A percentile compares a stretch with the other conserved stretches of the same genome.
These are phyloP conservation scores for Pseudocercospora macadamiae DNA, from an alignment of 2,329 filamentous ascomycete genomes.

Conservation along the genomic window DNA sequence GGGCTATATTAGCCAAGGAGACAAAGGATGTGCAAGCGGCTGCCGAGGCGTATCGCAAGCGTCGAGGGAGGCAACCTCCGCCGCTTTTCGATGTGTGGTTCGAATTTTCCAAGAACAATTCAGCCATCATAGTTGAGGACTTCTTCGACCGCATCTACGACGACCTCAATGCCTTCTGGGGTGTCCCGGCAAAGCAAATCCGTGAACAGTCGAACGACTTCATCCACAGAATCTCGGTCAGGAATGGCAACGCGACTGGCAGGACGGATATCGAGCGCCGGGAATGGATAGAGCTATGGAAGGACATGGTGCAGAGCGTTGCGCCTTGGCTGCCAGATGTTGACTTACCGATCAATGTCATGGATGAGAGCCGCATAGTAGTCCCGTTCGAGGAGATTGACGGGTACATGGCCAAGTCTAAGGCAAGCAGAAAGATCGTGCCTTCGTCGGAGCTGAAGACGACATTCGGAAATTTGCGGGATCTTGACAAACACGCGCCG, in stretches of 20 bases:
- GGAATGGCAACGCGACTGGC: slow-evolving; percentile 43
- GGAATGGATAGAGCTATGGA: slow-evolving; percentile 48
- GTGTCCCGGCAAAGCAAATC: slow-evolving; percentile 45
- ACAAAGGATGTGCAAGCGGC: slow-evolving; percentile 43
- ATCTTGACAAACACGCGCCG: slow-evolving; percentile 32
- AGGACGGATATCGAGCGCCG: slow-evolving; percentile 34
- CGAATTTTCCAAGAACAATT: slow-evolving; percentile 46
- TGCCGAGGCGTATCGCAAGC: slow-evolving; percentile 46
- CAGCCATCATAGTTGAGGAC: slow-evolving; percentile 52
- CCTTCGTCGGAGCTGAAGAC: slow-evolving; percentile 36
- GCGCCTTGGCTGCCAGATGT: slow-evolving; percentile 48
- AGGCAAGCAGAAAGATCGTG: slow-evolving; percentile 34
- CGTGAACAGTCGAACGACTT: slow-evolving; percentile 45
- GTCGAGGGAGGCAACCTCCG: slow-evolving; percentile 54
- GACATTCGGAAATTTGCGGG: slow-evolving; percentile 33
- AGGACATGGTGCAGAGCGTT: slow-evolving; percentile 44
- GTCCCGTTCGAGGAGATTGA: slow-evolving; percentile 52
- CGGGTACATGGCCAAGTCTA: slow-evolving; percentile 41
- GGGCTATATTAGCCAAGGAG: slow-evolving; percentile 40
- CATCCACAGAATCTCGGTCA: slow-evolving; percentile 44
- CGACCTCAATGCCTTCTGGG: slow-evolving; percentile 56
- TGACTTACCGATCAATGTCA: slow-evolving; percentile 52
- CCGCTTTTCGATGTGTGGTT: slow-evolving; percentile 55
- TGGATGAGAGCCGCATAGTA: slow-evolving; percentile 54
- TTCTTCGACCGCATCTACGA: slow-evolving; percentile 57